These are phyloP conservation scores for Paraleonurus japonicus DNA, from an alignment of 257 asterid species.

Conservation along the genomic window DNA sequence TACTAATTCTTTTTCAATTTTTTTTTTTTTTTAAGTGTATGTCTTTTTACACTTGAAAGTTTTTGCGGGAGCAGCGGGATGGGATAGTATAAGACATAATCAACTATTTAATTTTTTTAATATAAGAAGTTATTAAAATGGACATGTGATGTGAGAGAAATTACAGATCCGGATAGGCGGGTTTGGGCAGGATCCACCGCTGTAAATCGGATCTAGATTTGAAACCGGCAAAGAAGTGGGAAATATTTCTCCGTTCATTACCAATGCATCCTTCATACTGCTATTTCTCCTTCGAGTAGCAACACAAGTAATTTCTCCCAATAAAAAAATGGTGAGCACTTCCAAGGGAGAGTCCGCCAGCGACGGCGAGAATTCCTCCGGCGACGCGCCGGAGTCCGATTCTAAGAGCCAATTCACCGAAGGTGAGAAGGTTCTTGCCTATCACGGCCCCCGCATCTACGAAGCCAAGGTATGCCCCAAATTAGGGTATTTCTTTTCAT, in stretches of 20 bases:
- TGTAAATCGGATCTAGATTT: constrained; percentile 20
- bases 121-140: too few species aligned
- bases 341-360: constrained; percentile 57
- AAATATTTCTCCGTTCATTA: background rate
- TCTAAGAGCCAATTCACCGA: constrained; percentile 59
- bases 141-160: too few species aligned
- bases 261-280: constrained; percentile 8
- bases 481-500: constrained; percentile 30
- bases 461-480: constrained; percentile 42
- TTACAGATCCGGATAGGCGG: constrained; percentile 12
- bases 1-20: too few species aligned
- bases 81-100: too few species aligned
- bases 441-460: constrained; percentile 83
- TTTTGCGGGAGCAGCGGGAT: too few species aligned
- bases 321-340: constrained; percentile 36
- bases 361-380: constrained; percentile 72
- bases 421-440: constrained; percentile 92
- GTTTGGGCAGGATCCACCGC: constrained; percentile 3
- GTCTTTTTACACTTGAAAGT: too few species aligned
- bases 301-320: background rate
- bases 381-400: constrained; percentile 54
- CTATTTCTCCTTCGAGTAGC: background rate
- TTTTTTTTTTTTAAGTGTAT: too few species aligned
- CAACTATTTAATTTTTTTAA: too few species aligned
- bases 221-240: constrained; percentile 30